A percentile compares a stretch with the other conserved stretches of the same genome.
Conservation (phyloP, 164 flowering plant species). For the Stephania yunnanensis region DNA sequence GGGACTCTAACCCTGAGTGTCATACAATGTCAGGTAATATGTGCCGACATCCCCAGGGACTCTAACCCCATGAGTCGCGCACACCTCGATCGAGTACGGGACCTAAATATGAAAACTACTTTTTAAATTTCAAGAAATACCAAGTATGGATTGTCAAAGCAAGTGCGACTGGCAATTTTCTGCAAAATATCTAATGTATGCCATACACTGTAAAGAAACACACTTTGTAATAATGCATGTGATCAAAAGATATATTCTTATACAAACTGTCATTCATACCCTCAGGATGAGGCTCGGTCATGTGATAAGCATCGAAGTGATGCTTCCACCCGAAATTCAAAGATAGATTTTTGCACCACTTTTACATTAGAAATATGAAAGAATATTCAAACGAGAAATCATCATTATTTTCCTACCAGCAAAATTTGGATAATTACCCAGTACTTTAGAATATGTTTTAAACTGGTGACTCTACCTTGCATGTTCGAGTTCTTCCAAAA, state of each 20-base stretch:
- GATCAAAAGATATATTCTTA: not conserved
- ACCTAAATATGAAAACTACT: too few relatives aligned
- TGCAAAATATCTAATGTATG: not conserved
- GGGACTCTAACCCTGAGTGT: too few relatives aligned
- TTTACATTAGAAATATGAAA: constrained; percentile 33
- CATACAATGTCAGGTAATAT: too few relatives aligned
- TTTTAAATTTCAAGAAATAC: too few relatives aligned
- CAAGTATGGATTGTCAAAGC: too few relatives aligned
- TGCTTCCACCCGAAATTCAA: constrained; percentile 93
- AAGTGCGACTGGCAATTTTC: not conserved
- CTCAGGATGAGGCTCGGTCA: constrained; percentile 95
- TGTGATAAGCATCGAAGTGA: constrained; percentile 97
- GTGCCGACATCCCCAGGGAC: too few relatives aligned
- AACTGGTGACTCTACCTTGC: constrained; percentile 56
- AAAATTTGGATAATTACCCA: not conserved
- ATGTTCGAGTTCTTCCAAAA: constrained; percentile 86
- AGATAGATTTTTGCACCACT: constrained; percentile 94
- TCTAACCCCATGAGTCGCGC: too few relatives aligned
- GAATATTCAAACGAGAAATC: not conserved
- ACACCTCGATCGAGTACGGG: too few relatives aligned
- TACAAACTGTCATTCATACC: constrained; percentile 59
- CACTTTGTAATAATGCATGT: not conserved
- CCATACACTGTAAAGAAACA: too few relatives aligned
- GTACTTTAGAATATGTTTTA: not conserved
- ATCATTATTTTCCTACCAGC: not conserved